These are phyloP conservation scores for Cercophora samala DNA, from an alignment of 495 filamentous ascomycete genomes.

Conservation along the genomic window DNA sequence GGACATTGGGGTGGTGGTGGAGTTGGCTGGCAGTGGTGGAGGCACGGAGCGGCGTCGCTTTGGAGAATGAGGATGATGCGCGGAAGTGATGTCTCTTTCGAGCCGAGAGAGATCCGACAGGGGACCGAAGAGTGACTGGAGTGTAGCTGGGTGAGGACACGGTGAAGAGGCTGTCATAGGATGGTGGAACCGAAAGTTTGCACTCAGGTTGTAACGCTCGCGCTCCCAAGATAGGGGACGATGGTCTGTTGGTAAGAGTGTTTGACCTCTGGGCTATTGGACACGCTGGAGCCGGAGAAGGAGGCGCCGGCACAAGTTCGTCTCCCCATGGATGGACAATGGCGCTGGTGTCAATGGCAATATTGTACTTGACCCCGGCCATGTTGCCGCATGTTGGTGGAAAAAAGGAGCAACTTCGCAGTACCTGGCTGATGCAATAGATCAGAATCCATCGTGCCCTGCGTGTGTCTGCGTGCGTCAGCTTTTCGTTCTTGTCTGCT, in stretches of 20 bases:
- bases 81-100: background rate
- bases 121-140: background rate
- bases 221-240: background rate
- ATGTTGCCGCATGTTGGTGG: conserved; percentile 40
- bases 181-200: background rate
- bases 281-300: background rate
- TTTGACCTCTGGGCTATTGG: background rate
- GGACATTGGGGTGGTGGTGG: background rate
- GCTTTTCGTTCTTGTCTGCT: conserved; percentile 38
- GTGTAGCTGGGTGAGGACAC: background rate
- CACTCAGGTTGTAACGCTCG: background rate
- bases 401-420: conserved; percentile 47
- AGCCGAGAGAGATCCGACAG: background rate
- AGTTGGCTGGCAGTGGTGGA: background rate
- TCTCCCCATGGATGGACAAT: conserved; percentile 4
- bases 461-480: conserved; percentile 53
- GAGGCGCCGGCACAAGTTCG: background rate
- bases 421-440: conserved; percentile 64
- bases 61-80: background rate
- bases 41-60: background rate
- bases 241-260: background rate
- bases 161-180: background rate
- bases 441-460: conserved; percentile 70
- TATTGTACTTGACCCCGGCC: conserved; percentile 38
- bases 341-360: conserved; percentile 39